Evolutionary conservation across 371 early-diverging fungal genomes (phyloP).

Genomic region (Smittium culicis): DNA sequence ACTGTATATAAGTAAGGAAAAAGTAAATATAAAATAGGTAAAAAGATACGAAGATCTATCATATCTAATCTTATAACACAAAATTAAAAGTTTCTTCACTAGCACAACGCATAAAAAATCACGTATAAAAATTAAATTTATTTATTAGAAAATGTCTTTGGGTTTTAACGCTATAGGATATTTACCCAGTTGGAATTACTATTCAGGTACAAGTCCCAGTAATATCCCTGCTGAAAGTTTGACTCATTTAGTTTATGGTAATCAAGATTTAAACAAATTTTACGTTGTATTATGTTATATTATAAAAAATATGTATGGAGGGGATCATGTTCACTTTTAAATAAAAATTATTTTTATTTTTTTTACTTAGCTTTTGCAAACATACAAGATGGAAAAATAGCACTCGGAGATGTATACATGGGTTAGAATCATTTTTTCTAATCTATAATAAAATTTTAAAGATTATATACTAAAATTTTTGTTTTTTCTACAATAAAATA

Average conservation of each 20-base stretch:
- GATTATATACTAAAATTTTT: not conserved
- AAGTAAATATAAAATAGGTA: no score
- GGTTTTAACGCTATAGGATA: not conserved
- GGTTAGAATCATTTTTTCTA: not conserved
- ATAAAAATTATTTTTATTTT: no score
- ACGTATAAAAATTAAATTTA: no score
- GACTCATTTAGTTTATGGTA: slow-evolving; percentile 3
- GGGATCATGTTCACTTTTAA: no score
- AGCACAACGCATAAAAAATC: no score
- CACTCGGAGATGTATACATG: not conserved
- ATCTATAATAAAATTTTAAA: not conserved
- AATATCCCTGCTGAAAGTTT: not conserved
- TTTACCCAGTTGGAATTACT: not conserved
- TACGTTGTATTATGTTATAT: not conserved
- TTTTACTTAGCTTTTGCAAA: not conserved
- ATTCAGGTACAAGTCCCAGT: not conserved
- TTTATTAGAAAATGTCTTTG: not conserved
- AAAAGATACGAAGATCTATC: no score
- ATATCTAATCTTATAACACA: no score
- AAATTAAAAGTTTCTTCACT: no score
- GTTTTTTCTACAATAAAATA: not conserved
- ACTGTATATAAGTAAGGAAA: no score
- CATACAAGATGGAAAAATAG: not conserved
- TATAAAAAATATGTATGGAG: not conserved
- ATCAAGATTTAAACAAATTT: not conserved